Evolutionary conservation across 108 stramenopile species (phyloP).

Genomic region (Seminavis robusta): DNA sequence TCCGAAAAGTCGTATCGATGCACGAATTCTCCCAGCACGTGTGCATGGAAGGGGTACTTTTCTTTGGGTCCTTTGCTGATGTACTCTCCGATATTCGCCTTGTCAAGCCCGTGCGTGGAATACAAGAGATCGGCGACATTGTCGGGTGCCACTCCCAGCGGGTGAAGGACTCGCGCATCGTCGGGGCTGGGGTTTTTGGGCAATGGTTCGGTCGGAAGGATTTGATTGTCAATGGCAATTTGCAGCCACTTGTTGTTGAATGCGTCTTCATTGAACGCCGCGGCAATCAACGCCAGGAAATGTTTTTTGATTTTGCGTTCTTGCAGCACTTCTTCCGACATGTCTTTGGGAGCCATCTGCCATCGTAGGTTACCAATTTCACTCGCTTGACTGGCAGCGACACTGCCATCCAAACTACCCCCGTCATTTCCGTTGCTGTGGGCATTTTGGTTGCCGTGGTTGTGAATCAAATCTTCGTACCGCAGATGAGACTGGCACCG

Average conservation of each 20-base stretch:
- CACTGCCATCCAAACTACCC: background rate
- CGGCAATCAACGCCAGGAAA: conserved; percentile 61
- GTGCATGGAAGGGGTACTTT: conserved; percentile 84
- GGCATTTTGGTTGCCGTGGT: background rate
- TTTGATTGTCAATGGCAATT: conserved; percentile 63
- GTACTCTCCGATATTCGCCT: conserved; percentile 84
- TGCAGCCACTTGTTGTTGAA: conserved; percentile 71
- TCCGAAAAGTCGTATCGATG: conserved; percentile 73
- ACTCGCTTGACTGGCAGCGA: no score
- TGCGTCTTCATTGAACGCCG: conserved; percentile 72
- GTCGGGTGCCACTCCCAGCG: conserved; percentile 37
- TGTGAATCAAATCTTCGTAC: background rate
- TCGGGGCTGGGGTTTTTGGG: no score
- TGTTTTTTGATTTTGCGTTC: conserved; percentile 82
- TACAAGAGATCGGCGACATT: conserved; percentile 81
- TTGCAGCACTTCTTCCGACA: conserved; percentile 54
- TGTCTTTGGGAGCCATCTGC: background rate
- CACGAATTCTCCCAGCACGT: conserved; percentile 67
- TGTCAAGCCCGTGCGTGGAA: conserved; percentile 86
- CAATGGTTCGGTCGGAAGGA: no score
- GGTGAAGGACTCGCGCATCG: conserved; percentile 3
- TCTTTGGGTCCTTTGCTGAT: conserved; percentile 87
- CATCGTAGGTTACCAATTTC: no score
- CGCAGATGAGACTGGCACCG: conserved; percentile 7
- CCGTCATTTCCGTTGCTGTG: background rate